Conservation (phyloP, 352 stramenopile genomes). For the Phytophthora ohioensis region DNA sequence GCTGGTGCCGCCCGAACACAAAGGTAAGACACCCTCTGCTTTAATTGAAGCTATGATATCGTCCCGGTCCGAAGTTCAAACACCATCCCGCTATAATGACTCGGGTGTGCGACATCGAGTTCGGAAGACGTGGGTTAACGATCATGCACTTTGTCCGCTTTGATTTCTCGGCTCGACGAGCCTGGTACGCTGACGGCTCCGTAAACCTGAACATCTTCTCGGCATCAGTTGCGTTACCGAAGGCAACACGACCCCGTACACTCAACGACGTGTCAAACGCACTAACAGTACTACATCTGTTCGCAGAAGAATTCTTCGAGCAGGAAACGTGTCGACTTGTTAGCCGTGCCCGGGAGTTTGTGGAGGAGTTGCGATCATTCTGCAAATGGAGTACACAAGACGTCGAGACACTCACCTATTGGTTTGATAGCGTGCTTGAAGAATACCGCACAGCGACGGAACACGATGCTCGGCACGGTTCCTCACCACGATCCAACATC, state of each 20-base stretch:
- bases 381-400: background rate
- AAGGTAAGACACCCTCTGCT: conserved; percentile 18
- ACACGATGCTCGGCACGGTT: background rate
- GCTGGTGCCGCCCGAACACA: background rate
- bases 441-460: conserved; percentile 1
- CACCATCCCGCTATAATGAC: conserved; percentile 22
- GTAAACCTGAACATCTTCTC: conserved; percentile 25
- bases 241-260: background rate
- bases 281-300: conserved; percentile 15
- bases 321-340: conserved; percentile 1
- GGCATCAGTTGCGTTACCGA: background rate
- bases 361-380: conserved; percentile 11
- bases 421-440: conserved; percentile 11
- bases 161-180: conserved; percentile 17
- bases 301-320: conserved; percentile 20
- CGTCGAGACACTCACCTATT: conserved; percentile 2
- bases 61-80: conserved; percentile 22
- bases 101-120: conserved; percentile 16
- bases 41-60: conserved; percentile 22
- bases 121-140: conserved; percentile 5
- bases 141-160: conserved; percentile 23
- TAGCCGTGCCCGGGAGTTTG: background rate
- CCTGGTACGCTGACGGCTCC: conserved; percentile 20
- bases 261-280: conserved; percentile 19
- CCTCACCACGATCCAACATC: background rate